These are phyloP conservation scores for Lineolata rhizophorae DNA, from an alignment of 495 filamentous ascomycete genomes.

Conservation along the genomic window DNA sequence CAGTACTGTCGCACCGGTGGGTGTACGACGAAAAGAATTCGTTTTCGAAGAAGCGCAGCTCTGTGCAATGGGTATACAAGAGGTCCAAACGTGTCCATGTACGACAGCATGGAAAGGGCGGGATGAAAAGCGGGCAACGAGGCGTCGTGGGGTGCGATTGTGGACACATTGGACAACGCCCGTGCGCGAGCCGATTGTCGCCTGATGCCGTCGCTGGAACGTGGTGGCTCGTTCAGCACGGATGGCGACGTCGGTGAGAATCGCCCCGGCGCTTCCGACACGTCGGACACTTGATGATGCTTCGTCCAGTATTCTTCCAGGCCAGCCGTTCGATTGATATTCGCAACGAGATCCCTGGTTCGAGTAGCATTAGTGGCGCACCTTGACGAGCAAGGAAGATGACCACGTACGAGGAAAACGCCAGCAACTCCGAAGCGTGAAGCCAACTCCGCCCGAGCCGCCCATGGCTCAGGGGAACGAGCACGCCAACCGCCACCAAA, in stretches of 20 bases:
- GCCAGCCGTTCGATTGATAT: constrained; percentile 7
- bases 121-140: constrained; percentile 62
- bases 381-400: too few relatives aligned
- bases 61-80: constrained; percentile 77
- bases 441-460: constrained; percentile 76
- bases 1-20: constrained; percentile 70
- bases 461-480: constrained; percentile 73
- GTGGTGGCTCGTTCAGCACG: too few relatives aligned
- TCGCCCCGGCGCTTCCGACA: constrained; percentile 1
- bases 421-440: constrained; percentile 55
- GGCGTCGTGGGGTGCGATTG: constrained; percentile 34
- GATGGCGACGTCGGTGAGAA: too few relatives aligned
- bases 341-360: too few relatives aligned
- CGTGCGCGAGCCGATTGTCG: too few relatives aligned
- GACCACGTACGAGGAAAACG: too few relatives aligned
- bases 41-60: constrained; percentile 69
- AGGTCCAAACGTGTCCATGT: constrained; percentile 70
- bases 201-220: too few relatives aligned
- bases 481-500: constrained; percentile 75
- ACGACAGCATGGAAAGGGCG: constrained; percentile 52
- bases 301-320: constrained; percentile 1
- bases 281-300: background rate
- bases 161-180: constrained; percentile 9
- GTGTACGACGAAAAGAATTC: constrained; percentile 64
- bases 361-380: too few relatives aligned